Evolutionary conservation across 2,329 filamentous ascomycete genomes (phyloP), one percentile per base, ranked within the genome.

Genomic region (Nigrospora osmanthi): DNA sequence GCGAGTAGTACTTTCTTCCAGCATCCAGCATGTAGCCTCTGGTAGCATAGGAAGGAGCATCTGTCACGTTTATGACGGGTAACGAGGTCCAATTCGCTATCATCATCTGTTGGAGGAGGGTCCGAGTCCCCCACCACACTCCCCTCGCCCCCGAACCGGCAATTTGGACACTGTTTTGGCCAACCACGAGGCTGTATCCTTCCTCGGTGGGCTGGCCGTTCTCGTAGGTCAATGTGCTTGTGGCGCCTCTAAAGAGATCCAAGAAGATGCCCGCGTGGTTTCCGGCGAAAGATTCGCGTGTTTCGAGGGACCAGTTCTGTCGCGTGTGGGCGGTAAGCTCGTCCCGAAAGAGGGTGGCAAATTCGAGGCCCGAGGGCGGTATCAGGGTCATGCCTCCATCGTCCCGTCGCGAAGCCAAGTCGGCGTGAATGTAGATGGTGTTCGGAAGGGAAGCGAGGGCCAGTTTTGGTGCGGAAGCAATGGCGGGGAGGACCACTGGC

Each of bases 341-440:
- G 4, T 65, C 52, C 17, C 58, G 53, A 46, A 77, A 75, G 0
- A 64, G 69, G 15, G 61, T 53, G 2, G 72, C 73, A 36, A 77
- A 77, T 4, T 75, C 68, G n/a, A 59, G 50, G 1, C 69, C 69
- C 0, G 67, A 69, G 0, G 74, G 74, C 1, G 74, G 74, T 37
- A 77, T 76, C 10, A 76, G 60, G 0, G 72, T 76, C 28, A 75
- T 54, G 1, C 73, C 73, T 41, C 66, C 58, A 0, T 60, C 58
- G 44, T 78, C 74, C 9, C 56, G 60, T 31, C 49, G 52, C 1
- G 59, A 52, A 0, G 69, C 65, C 39, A 76, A 68, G 1, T 46
- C 49, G 1, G 51, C 48, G 4, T 68, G 55, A 11, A 77, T 64
- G 45, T 69, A 76, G 30, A 73, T 63, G 4, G 54, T 64, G 37